Conservation (phyloP, 306 rosid species). For the Sicyos edulis region DNA sequence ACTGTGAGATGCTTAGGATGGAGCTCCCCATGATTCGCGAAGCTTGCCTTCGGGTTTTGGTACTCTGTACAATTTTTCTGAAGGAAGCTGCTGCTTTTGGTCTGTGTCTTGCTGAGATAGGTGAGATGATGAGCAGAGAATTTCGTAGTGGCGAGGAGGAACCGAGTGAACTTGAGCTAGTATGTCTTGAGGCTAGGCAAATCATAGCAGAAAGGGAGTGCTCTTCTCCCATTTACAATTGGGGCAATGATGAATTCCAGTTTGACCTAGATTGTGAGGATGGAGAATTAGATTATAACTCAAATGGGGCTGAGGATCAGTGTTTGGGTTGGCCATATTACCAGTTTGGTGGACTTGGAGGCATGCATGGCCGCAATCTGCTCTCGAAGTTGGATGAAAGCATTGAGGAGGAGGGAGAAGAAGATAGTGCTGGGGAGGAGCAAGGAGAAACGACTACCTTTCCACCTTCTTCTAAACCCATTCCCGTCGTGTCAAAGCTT, state of each 20-base stretch:
- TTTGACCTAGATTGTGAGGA: conserved; percentile 79
- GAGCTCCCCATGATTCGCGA: conserved; percentile 97
- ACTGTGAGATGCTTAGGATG: conserved; percentile 65
- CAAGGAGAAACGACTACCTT: conserved; percentile 26
- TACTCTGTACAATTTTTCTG: conserved; percentile 85
- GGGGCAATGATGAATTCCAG: conserved; percentile 49
- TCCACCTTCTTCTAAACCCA: conserved; percentile 23
- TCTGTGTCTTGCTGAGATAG: conserved; percentile 87
- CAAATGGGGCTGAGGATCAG: conserved; percentile 40
- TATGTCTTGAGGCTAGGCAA: conserved; percentile 86
- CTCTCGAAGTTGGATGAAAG: conserved; percentile 82
- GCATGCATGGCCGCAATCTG: conserved; percentile 40
- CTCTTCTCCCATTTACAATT: conserved; percentile 49
- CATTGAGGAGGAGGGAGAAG: conserved; percentile 42
- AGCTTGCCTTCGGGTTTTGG: conserved; percentile 82
- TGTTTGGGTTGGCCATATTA: conserved; percentile 34
- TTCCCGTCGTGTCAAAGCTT: conserved; percentile 41
- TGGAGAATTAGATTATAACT: conserved; percentile 30
- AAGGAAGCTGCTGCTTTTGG: conserved; percentile 74
- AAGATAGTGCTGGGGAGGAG: conserved; percentile 52
- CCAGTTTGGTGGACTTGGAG: conserved; percentile 38
- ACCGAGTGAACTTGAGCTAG: conserved; percentile 90
- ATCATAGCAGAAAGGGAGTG: conserved; percentile 54
- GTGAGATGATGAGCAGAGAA: conserved; percentile 98
- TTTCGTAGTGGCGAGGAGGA: conserved; percentile 86